Conservation (phyloP, 1,139 yeast species). For the Kurtzmaniella quercitrusa region DNA sequence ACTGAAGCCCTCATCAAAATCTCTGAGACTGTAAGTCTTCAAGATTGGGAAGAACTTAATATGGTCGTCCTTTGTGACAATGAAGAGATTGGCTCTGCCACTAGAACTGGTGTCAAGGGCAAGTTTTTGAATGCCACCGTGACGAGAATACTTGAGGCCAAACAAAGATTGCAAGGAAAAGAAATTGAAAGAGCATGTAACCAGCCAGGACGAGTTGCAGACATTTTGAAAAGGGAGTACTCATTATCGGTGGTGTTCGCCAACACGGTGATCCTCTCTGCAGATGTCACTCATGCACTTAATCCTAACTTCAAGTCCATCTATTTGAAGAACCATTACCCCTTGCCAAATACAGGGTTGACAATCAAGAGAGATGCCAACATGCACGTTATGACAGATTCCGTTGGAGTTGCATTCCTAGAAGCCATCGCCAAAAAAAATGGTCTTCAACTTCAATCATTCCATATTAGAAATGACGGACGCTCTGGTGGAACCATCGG, state of each 20-base stretch:
- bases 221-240: constrained; percentile 13
- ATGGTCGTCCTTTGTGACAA: constrained; percentile 39
- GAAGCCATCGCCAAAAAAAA: constrained; percentile 27
- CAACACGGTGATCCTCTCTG: constrained; percentile 36
- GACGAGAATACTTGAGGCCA: constrained; percentile 11
- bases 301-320: constrained; percentile 40
- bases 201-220: not conserved
- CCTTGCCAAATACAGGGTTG: constrained; percentile 40
- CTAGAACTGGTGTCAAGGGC: constrained; percentile 42
- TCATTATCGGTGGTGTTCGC: constrained; percentile 20
- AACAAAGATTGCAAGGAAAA: not conserved
- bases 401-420: constrained; percentile 30
- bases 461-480: constrained; percentile 42
- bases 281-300: constrained; percentile 44
- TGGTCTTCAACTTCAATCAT: constrained; percentile 30
- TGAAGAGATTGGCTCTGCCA: constrained; percentile 42
- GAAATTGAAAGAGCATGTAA: not conserved
- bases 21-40: constrained; percentile 11
- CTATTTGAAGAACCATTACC: constrained; percentile 36
- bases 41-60: constrained; percentile 25
- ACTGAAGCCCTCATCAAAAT: constrained; percentile 30
- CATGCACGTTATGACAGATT: constrained; percentile 42
- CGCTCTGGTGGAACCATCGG: constrained; percentile 47
- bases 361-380: constrained; percentile 38
- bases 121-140: constrained; percentile 18